Percentiles rank a stretch among this genome's conserved stretches.
Conservation (phyloP, 305 asterid species). For the Euphrasia arctica region DNA sequence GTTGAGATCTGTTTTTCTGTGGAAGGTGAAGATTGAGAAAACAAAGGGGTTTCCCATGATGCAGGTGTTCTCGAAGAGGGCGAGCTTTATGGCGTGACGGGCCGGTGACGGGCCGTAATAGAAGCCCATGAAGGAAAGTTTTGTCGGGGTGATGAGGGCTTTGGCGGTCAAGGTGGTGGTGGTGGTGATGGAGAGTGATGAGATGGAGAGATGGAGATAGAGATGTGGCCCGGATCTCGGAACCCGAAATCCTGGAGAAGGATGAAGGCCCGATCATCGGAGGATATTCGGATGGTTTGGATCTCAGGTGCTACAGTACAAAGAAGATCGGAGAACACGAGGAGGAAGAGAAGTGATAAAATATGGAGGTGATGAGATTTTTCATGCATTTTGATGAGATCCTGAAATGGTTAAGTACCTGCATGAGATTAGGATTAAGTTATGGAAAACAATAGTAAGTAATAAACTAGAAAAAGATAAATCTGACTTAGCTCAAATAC, state of each 20-base stretch:
- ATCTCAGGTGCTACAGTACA: slow-evolving; percentile 27
- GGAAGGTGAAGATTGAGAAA: slow-evolving; percentile 39
- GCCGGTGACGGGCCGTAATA: slow-evolving; percentile 40
- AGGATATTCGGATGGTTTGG: slow-evolving; percentile 27
- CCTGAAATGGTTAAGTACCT: neutral
- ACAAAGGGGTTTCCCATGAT: slow-evolving; percentile 35
- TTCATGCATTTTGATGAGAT: slow-evolving; percentile 26
- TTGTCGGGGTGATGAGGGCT: slow-evolving; percentile 22
- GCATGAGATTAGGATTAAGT: slow-evolving; percentile 20
- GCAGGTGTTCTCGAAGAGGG: slow-evolving; percentile 29
- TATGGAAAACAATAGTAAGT: neutral
- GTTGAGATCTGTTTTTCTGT: slow-evolving; percentile 21
- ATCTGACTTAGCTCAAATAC: neutral
- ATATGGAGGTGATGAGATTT: slow-evolving; percentile 9
- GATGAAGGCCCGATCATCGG: slow-evolving; percentile 41
- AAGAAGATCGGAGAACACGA: slow-evolving; percentile 13
- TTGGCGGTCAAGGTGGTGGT: neutral
- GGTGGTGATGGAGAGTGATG: slow-evolving; percentile 25
- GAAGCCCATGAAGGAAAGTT: slow-evolving; percentile 37
- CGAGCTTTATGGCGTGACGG: slow-evolving; percentile 28
- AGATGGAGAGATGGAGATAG: slow-evolving; percentile 31
- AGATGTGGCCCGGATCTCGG: slow-evolving; percentile 33
- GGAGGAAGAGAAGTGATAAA: slow-evolving; percentile 11
- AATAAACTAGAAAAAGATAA: no score
- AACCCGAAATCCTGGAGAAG: slow-evolving; percentile 42